Conservation (phyloP, 306 rosid genomes). For the Castanospermum australe region DNA sequence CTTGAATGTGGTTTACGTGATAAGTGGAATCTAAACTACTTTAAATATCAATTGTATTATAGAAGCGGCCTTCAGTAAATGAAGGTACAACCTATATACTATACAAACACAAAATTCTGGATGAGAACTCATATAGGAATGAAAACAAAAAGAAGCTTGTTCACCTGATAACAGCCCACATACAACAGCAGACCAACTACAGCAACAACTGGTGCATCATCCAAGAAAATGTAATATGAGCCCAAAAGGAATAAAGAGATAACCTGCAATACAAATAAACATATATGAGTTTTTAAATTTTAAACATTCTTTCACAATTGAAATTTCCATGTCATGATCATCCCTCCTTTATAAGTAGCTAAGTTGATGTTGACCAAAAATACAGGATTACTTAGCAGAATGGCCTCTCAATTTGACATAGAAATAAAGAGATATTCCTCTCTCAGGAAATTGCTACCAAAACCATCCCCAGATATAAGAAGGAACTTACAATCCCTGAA, state of each 20-base stretch:
- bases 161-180: conserved; percentile 97
- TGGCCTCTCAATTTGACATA: background rate
- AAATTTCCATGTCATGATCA: background rate
- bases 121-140: background rate
- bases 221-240: conserved; percentile 81
- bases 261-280: conserved; percentile 51
- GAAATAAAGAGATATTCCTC: conserved; percentile 12
- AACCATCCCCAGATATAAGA: background rate
- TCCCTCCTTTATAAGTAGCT: background rate
- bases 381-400: background rate
- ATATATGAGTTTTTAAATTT: background rate
- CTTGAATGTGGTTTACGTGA: too few species aligned
- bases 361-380: background rate
- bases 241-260: conserved; percentile 86
- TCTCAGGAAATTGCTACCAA: conserved; percentile 5
- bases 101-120: background rate
- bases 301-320: conserved; percentile 7
- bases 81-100: background rate
- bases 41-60: too few species aligned
- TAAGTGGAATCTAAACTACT: too few species aligned
- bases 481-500: conserved; percentile 77
- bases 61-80: too few species aligned
- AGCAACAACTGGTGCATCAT: conserved; percentile 57
- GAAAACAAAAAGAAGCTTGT: conserved; percentile 3
- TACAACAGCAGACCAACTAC: conserved; percentile 80